These are phyloP conservation scores for Fusarium phyllophilum DNA, from an alignment of 2,329 filamentous ascomycete genomes.

Conservation along the genomic window DNA sequence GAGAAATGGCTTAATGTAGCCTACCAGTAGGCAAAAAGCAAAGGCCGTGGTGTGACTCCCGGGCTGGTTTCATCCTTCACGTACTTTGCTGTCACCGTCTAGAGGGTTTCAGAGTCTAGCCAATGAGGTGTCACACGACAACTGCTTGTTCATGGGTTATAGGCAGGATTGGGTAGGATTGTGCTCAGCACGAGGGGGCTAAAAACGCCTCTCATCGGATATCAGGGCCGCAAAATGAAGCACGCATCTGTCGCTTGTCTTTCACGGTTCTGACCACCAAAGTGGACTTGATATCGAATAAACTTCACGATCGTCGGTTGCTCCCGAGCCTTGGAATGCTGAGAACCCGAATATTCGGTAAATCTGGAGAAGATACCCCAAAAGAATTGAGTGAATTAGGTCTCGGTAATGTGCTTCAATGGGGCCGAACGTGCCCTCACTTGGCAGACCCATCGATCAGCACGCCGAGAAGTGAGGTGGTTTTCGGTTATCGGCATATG, in stretches of 20 bases:
- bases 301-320: neutral
- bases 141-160: neutral
- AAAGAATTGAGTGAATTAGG: constrained; percentile 4
- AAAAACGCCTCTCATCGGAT: constrained; percentile 33
- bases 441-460: constrained; percentile 17
- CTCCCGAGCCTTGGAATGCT: neutral
- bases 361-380: constrained; percentile 14
- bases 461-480: neutral
- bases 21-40: neutral
- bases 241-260: neutral
- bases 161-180: constrained; percentile 9
- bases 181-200: neutral
- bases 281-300: neutral
- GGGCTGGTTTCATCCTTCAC: constrained; percentile 12
- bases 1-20: neutral
- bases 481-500: constrained; percentile 22
- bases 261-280: neutral
- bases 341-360: constrained; percentile 7
- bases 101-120: constrained; percentile 1
- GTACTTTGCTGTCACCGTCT: neutral
- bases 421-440: neutral
- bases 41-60: neutral
- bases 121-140: constrained; percentile 2
- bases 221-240: constrained; percentile 31
- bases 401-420: neutral